These are phyloP conservation scores for Physcomitrellopsis africana DNA, from an alignment of 225 moss, liverwort and hornwort species.

Conservation along the genomic window DNA sequence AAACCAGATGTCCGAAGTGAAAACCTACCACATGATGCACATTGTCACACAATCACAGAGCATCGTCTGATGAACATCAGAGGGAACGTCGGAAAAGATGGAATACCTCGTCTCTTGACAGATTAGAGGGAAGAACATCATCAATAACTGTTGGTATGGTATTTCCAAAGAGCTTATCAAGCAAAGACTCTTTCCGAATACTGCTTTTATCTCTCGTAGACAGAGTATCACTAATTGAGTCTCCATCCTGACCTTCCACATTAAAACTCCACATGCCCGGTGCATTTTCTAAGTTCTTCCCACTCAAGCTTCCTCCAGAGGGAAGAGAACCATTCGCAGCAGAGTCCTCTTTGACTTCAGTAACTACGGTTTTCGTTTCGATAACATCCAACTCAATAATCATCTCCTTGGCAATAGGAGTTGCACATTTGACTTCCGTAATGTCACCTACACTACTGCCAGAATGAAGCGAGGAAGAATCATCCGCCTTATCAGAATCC, in stretches of 20 bases:
- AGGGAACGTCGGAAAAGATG: constrained; percentile 24
- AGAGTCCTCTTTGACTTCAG: constrained; percentile 38
- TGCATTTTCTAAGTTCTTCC: constrained; percentile 38
- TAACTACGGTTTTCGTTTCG: constrained; percentile 52
- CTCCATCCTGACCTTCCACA: constrained; percentile 52
- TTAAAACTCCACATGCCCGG: constrained; percentile 53
- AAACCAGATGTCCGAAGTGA: constrained; percentile 11
- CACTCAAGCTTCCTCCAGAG: constrained; percentile 43
- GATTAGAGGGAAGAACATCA: constrained; percentile 56
- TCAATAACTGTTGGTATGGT: constrained; percentile 51
- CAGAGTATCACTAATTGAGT: constrained; percentile 55
- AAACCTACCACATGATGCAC: constrained; percentile 9
- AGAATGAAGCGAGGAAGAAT: constrained; percentile 46
- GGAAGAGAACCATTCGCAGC: constrained; percentile 38
- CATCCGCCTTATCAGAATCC: constrained; percentile 52
- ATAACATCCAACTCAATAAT: constrained; percentile 49
- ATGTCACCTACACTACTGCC: constrained; percentile 49
- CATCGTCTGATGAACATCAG: not conserved
- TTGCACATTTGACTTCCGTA: constrained; percentile 49
- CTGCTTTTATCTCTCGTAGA: constrained; percentile 56
- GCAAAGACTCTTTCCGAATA: constrained; percentile 72
- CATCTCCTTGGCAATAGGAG: constrained; percentile 43
- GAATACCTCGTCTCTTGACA: constrained; percentile 64
- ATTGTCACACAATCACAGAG: constrained; percentile 9
- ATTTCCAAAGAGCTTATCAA: constrained; percentile 86